Evolutionary conservation across 2,329 filamentous ascomycete species (phyloP), one percentile per base, ranked within the genome.

Genomic region (Dactylellina leptospora): DNA sequence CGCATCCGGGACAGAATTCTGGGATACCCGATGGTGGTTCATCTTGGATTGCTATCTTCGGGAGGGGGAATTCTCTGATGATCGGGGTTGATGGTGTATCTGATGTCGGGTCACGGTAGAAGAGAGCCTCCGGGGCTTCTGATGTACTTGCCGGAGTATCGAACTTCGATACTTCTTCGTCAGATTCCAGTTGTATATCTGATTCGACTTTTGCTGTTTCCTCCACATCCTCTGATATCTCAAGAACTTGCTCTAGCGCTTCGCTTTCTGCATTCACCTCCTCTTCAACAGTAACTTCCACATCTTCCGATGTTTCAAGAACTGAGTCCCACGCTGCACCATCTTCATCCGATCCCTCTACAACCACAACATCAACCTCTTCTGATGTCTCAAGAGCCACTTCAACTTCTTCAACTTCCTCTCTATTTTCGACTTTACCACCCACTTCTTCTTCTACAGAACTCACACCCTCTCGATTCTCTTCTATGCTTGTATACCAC

Each of bases 1-100:
- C 88, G 77, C 88, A 90, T 33, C 88, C 88, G 10, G 83, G 82
- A 75, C 88, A 90, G 74, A 84, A 85, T 9, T 82, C 76, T 0
- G 88, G 87, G 1, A 89, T 80, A 27, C 40, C 58, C n/a, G 51
- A 47, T 13, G 55, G 55, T 36, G 25, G 45, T 22, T 47, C 38
- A 8, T 22, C 11, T 40, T 53, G 27, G 6, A 23, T 30, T 40
- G 28, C 13, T 10, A 28, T 38, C 10, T 33, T 50, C 10, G 62
- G 70, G n/a, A 69, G 33, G 40, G 58, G 30, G n/a, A 61, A 28
- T 20, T 28, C 8, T 40, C 62, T 38, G 10, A 45, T 27, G 18
- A 71, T 45, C 18, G 45, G 50, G 1, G 42, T 50, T 4, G 47
- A 50, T 1, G 59, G 54, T 13, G 51, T 25, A 20, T 48, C 33